Percentiles rank a stretch among this genome's conserved stretches.
These are phyloP conservation scores for Fusarium sp. DNA, from an alignment of 2,329 filamentous ascomycete species.

Conservation along the genomic window DNA sequence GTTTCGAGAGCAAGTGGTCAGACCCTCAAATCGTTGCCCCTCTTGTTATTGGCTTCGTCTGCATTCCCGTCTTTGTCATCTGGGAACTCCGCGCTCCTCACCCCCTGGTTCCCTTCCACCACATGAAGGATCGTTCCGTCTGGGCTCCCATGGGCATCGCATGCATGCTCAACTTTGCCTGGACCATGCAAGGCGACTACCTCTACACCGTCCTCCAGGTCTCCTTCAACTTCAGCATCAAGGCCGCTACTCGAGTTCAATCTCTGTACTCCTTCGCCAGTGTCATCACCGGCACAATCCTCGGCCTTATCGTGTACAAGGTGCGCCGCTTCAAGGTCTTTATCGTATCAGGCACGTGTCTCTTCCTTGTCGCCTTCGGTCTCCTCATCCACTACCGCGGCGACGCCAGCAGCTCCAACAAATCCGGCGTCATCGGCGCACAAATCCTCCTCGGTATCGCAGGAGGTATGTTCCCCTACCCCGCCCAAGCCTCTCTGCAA, in stretches of 20 bases:
- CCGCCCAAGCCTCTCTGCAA: conserved; percentile 60
- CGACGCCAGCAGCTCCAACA: conserved; percentile 54
- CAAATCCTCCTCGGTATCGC: conserved; percentile 72
- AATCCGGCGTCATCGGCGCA: conserved; percentile 70
- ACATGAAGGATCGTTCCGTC: conserved; percentile 72
- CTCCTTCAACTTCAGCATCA: conserved; percentile 68
- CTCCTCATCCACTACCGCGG: conserved; percentile 73
- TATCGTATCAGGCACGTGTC: conserved; percentile 68
- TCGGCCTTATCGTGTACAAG: conserved; percentile 68
- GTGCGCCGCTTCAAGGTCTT: conserved; percentile 72
- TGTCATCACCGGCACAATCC: conserved; percentile 66
- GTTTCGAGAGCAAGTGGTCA: conserved; percentile 54
- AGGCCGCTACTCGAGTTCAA: conserved; percentile 67
- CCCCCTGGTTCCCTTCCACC: conserved; percentile 69
- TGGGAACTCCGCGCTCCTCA: conserved; percentile 62
- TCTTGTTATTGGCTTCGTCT: conserved; percentile 59
- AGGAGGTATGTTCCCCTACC: conserved; percentile 70
- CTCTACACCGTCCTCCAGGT: conserved; percentile 72
- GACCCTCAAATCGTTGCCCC: conserved; percentile 56
- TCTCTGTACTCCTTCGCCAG: conserved; percentile 69
- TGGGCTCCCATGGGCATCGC: conserved; percentile 73
- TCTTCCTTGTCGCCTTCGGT: conserved; percentile 74
- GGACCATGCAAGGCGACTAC: conserved; percentile 73
- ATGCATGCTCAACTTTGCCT: conserved; percentile 66
- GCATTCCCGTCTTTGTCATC: conserved; percentile 63